Base-by-base conservation (phyloP, 1,139 yeast species). In the Geotrichum carabidarum region DNA sequence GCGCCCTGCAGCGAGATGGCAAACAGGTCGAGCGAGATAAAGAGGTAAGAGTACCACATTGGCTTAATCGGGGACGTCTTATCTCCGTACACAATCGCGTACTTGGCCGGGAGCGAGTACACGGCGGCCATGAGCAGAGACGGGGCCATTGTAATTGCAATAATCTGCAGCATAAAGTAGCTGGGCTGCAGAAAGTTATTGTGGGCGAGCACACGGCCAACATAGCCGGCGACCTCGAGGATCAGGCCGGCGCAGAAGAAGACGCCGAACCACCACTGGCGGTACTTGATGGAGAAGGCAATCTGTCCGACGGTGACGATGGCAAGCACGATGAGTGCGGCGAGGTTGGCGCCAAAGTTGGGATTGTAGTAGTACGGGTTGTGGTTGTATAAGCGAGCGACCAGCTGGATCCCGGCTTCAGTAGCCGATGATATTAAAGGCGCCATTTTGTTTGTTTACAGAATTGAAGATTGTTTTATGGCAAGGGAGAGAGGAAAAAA, bases 41-140 rank as follows among this genome's bases (percentile, higher is more conserved):
- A 86, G 34, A 84, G 73, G 62, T 82, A 80, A 0, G 90, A 78
- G 68, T 88, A 89, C 68, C 79, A 77, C 81, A 86, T 81, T 2
- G 96, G 96, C 60, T 78, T 79, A 57, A 89, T 68, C 0, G 78
- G 65, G 0, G 93, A 82, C 63, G 73, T 83, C 46, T 75, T 68
- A 52, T 80, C 73, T 4, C 95, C 94, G 67, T 81, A 86, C 6
- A 86, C 73, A 51, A 84, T 81, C 48, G 85, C 81, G 59, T 85
- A 62, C 68, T 86, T 88, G 3, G 89, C 94, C 64, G 89, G 75
- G 51, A 84, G 71, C 63, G 81, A 86, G 70, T 90, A 90, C 9
- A 90, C 75, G 5, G 95, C 96, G 4, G 86, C 97, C 89, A 88
- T 86, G 52, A 87, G 76, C 67, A 90, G 88, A 7, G 93, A 93